phyloP scores from a whole-genome alignment of 1,139 yeast species.

The Candida labiduridarum region DNA sequence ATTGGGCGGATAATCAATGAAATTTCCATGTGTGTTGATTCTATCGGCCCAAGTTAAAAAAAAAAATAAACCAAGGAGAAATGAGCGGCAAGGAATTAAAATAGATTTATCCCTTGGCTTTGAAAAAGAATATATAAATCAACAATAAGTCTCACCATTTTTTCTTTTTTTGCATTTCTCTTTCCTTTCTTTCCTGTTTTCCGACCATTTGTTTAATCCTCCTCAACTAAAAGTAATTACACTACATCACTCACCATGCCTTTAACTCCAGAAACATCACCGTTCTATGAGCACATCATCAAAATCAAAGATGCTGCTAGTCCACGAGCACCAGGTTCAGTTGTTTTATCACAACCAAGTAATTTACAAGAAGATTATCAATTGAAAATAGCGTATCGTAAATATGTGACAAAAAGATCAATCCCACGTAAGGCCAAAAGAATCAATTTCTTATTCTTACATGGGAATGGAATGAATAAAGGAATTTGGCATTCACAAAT shows the following conservation, averaged over 20 bases:
- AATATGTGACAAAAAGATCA: constrained; percentile 26
- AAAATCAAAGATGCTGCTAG: constrained; percentile 25
- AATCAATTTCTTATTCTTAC: constrained; percentile 61
- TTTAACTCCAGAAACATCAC: constrained; percentile 15
- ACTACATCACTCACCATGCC: constrained; percentile 7
- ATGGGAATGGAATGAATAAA: constrained; percentile 74
- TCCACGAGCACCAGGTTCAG: constrained; percentile 38
- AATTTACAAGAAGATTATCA: constrained; percentile 26
- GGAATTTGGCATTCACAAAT: constrained; percentile 64
- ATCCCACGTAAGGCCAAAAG: constrained; percentile 22
- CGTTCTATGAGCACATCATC: constrained; percentile 15
- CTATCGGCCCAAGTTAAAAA: not conserved
- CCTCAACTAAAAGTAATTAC: not conserved
- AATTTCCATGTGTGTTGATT: not conserved
- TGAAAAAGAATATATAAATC: too few species aligned
- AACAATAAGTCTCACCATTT: not conserved
- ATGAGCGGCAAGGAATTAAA: too few species aligned
- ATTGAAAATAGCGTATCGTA: constrained; percentile 38
- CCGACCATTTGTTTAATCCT: not conserved
- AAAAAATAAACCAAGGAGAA: too few species aligned
- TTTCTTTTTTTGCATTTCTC: not conserved
- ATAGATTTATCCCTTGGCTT: too few species aligned
- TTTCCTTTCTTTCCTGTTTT: not conserved
- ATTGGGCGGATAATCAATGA: too few species aligned
- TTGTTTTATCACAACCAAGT: constrained; percentile 20